Conservation (phyloP, 2,329 filamentous ascomycete genomes). For the Nemania serpens region DNA sequence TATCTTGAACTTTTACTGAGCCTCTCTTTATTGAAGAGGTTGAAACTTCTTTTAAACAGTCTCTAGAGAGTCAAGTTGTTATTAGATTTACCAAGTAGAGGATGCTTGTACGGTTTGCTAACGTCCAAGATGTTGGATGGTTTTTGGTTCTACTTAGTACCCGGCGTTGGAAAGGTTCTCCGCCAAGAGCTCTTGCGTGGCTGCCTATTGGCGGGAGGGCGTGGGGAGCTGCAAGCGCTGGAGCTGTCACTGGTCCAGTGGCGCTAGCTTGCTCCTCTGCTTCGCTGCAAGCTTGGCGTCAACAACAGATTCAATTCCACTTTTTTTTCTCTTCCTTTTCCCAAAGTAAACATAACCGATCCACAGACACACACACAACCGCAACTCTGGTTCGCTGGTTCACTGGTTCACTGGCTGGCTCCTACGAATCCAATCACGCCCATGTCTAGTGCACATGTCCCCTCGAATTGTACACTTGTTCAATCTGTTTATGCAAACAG, state of each 20-base stretch:
- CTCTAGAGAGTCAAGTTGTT: background rate
- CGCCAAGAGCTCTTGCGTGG: constrained; percentile 1
- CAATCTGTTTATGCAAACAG: background rate
- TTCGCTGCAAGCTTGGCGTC: constrained; percentile 20
- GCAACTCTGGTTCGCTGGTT: constrained; percentile 15
- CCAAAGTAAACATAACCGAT: constrained; percentile 23
- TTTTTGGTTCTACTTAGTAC: background rate
- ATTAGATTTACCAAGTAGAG: background rate
- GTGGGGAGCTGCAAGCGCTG: constrained; percentile 15
- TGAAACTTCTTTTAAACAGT: too few relatives aligned
- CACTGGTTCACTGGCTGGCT: background rate
- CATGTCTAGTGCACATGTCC: background rate
- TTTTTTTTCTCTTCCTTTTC: constrained; percentile 13
- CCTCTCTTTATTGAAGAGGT: too few relatives aligned
- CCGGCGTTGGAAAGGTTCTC: background rate
- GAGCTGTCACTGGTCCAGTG: constrained; percentile 23
- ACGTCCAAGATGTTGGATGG: constrained; percentile 5
- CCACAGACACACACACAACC: constrained; percentile 21
- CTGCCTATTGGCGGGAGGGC: constrained; percentile 7
- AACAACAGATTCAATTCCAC: constrained; percentile 24
- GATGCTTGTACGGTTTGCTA: background rate
- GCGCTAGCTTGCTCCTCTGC: constrained; percentile 9
- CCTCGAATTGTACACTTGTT: background rate
- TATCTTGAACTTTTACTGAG: too few relatives aligned
- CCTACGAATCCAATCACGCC: constrained; percentile 1